phyloP scores from a whole-genome alignment of 2,329 filamentous ascomycete species.

The Scytalidium sp. region DNA sequence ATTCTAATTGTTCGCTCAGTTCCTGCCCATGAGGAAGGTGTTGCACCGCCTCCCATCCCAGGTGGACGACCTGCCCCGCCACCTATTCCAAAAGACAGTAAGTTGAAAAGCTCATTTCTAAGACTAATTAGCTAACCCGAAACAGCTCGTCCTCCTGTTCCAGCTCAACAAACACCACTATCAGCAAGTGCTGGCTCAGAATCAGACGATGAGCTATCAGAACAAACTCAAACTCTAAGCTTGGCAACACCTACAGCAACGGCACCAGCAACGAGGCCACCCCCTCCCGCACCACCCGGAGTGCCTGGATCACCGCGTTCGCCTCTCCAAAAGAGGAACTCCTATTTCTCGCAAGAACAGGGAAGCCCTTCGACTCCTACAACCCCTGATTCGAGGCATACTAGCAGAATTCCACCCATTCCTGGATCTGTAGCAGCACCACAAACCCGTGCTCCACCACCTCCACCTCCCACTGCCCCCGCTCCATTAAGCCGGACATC shows the following conservation, averaged over 20 bases:
- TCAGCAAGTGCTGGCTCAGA: conserved; percentile 77
- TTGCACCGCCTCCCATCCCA: conserved; percentile 27
- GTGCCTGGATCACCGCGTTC: conserved; percentile 40
- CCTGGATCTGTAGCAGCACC: conserved; percentile 47
- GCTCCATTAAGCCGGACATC: conserved; percentile 52
- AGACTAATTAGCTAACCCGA: conserved; percentile 22
- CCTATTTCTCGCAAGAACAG: conserved; percentile 33
- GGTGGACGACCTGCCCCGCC: conserved; percentile 52
- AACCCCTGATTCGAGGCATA: conserved; percentile 44
- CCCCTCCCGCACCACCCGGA: conserved; percentile 39
- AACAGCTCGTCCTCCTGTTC: conserved; percentile 61
- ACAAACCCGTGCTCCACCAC: conserved; percentile 63
- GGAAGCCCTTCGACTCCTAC: conserved; percentile 28
- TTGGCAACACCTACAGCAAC: conserved; percentile 31
- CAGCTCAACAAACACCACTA: conserved; percentile 48
- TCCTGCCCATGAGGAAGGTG: conserved; percentile 28
- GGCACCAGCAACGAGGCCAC: conserved; percentile 40
- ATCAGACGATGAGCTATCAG: conserved; percentile 83
- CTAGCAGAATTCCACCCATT: conserved; percentile 58
- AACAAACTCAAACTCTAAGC: conserved; percentile 41
- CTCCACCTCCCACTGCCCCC: conserved; percentile 57
- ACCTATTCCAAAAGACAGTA: conserved; percentile 59
- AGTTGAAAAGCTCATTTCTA: conserved; percentile 31
- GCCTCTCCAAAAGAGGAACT: conserved; percentile 32
- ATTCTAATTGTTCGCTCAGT: conserved; percentile 15